Evolutionary conservation across 2,329 filamentous ascomycete species (phyloP).

Genomic region (Epichloe uncinata): DNA sequence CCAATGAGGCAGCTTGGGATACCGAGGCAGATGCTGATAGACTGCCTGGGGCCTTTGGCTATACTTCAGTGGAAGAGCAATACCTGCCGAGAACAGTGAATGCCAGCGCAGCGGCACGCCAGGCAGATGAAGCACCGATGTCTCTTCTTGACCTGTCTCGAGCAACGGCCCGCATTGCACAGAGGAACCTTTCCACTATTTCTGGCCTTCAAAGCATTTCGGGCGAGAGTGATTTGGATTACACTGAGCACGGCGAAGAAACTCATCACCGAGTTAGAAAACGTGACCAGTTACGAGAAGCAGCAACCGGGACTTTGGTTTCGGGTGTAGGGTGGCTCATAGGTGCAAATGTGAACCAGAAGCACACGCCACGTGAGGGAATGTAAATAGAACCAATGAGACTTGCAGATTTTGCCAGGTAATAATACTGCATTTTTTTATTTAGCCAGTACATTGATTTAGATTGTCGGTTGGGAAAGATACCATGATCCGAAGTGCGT

Average conservation of each 20-base stretch:
- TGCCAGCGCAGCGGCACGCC: constrained; percentile 20
- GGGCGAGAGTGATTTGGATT: constrained; percentile 4
- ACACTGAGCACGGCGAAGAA: constrained; percentile 13
- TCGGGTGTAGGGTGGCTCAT: constrained; percentile 56
- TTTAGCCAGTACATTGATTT: neutral
- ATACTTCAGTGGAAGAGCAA: constrained; percentile 13
- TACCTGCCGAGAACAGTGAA: constrained; percentile 20
- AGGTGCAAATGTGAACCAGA: constrained; percentile 32
- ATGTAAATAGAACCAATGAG: neutral
- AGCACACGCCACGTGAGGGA: neutral
- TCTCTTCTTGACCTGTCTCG: constrained; percentile 52
- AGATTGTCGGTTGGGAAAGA: neutral
- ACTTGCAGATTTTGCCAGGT: neutral
- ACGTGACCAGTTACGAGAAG: constrained; percentile 57
- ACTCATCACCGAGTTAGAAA: constrained; percentile 41
- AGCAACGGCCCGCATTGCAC: constrained; percentile 45
- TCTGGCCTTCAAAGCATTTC: constrained; percentile 32
- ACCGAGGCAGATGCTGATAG: constrained; percentile 45
- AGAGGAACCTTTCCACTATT: constrained; percentile 43
- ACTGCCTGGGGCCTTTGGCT: constrained; percentile 42
- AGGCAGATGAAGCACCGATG: constrained; percentile 45
- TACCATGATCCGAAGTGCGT: neutral
- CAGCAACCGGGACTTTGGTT: constrained; percentile 51
- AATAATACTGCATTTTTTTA: neutral
- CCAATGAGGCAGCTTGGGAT: constrained; percentile 58